phyloP scores from a whole-genome alignment of 305 asterid species.

The Fraxinus platypoda region DNA sequence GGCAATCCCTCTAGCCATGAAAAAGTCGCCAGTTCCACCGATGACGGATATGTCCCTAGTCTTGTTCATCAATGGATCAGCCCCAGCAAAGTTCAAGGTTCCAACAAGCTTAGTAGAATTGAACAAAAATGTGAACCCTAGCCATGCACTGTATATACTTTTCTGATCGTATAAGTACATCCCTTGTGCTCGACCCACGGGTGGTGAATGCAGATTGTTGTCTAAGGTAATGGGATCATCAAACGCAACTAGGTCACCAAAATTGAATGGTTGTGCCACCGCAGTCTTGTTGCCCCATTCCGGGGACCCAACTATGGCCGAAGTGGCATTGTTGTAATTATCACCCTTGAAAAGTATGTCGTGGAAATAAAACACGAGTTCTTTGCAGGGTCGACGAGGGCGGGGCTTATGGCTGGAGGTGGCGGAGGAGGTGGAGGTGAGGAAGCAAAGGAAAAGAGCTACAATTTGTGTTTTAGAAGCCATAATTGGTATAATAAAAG shows the following conservation, averaged over 20 bases:
- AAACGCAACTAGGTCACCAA: constrained; percentile 59
- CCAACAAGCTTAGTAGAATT: constrained; percentile 53
- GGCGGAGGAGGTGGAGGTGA: constrained; percentile 20
- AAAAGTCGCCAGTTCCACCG: constrained; percentile 85
- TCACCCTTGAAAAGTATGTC: constrained; percentile 59
- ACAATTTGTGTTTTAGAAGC: constrained; percentile 22
- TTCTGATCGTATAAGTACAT: constrained; percentile 51
- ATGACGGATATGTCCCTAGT: constrained; percentile 71
- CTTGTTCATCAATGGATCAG: constrained; percentile 66
- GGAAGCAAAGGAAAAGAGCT: constrained; percentile 28
- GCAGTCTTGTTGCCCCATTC: constrained; percentile 57
- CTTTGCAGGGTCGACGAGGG: constrained; percentile 39
- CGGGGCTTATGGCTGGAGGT: constrained; percentile 11
- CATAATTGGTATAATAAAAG: constrained; percentile 17
- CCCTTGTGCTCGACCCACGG: constrained; percentile 75
- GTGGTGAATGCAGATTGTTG: constrained; percentile 51
- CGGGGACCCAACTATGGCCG: constrained; percentile 56
- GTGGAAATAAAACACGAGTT: constrained; percentile 53
- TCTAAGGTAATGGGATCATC: constrained; percentile 73
- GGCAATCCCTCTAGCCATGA: constrained; percentile 80
- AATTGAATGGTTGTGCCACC: constrained; percentile 36
- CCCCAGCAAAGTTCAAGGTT: constrained; percentile 60
- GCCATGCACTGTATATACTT: constrained; percentile 46
- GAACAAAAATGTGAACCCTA: constrained; percentile 56
- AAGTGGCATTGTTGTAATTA: constrained; percentile 55